phyloP scores from a whole-genome alignment of 805 yeast species.

The Candida loeiensis region DNA sequence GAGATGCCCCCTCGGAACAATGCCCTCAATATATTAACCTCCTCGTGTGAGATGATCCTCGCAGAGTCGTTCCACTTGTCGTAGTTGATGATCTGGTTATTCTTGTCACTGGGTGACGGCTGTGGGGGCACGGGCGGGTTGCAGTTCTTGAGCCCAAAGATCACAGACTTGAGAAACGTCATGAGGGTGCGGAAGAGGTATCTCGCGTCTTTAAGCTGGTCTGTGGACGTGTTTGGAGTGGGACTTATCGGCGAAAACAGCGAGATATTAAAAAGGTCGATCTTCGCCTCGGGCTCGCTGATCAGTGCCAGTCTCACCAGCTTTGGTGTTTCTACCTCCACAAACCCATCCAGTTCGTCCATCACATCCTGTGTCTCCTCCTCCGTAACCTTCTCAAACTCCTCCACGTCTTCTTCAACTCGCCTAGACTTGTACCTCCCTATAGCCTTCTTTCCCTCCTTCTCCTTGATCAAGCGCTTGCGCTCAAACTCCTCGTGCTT shows the following conservation, averaged over 20 bases:
- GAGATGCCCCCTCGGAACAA: constrained; percentile 81
- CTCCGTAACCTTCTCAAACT: not conserved
- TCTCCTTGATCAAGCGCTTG: constrained; percentile 36
- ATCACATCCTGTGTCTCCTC: constrained; percentile 14
- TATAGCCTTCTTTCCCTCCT: constrained; percentile 42
- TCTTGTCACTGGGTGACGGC: constrained; percentile 36
- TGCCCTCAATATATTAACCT: constrained; percentile 68
- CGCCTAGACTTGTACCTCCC: constrained; percentile 32
- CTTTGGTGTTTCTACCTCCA: constrained; percentile 10
- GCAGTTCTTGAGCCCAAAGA: constrained; percentile 83
- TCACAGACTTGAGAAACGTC: constrained; percentile 85
- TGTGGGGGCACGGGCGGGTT: constrained; percentile 67
- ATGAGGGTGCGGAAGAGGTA: constrained; percentile 82
- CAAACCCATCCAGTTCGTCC: constrained; percentile 16
- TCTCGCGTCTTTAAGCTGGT: constrained; percentile 82
- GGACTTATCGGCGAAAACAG: constrained; percentile 57
- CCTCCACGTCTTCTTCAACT: constrained; percentile 13
- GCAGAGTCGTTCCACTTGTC: constrained; percentile 82
- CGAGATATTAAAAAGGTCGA: constrained; percentile 35
- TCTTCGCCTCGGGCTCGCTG: constrained; percentile 5
- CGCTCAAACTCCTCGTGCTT: constrained; percentile 55
- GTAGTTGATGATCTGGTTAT: constrained; percentile 36
- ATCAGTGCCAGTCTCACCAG: not conserved
- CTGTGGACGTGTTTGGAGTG: constrained; percentile 48
- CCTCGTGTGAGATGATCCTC: constrained; percentile 78